phyloP scores from a whole-genome alignment of 129 eudicot species.

The Flaveria robusta region DNA sequence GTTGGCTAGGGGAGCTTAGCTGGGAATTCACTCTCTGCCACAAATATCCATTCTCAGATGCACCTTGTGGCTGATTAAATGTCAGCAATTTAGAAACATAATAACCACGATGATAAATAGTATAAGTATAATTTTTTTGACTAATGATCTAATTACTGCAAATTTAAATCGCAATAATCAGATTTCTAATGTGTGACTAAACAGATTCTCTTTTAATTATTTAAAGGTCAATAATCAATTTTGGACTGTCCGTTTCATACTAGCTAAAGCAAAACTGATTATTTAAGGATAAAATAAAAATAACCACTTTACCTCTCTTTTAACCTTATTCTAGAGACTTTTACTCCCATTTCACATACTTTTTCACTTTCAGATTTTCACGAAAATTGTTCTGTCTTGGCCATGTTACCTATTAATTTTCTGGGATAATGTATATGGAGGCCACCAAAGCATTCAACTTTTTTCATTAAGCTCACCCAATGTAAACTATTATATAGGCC shows the following conservation, averaged over 20 bases:
- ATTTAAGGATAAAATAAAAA: background rate
- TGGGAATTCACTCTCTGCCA: constrained; percentile 98
- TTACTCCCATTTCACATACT: background rate
- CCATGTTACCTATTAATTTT: background rate
- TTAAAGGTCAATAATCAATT: background rate
- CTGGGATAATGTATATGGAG: background rate
- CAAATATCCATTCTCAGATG: constrained; percentile 87
- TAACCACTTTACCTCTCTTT: background rate
- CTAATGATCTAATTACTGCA: background rate
- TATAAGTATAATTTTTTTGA: background rate
- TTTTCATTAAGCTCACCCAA: background rate
- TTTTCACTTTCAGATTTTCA: background rate
- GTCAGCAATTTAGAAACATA: constrained; percentile 1
- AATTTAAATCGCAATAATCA: background rate
- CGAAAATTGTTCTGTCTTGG: background rate
- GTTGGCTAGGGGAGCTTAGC: constrained; percentile 96
- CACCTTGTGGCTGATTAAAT: constrained; percentile 69
- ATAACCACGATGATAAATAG: background rate
- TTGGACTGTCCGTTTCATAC: background rate
- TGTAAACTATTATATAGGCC: background rate
- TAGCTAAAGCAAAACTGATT: constrained; percentile 1
- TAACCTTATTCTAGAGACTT: background rate
- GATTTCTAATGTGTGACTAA: background rate
- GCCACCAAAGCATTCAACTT: background rate
- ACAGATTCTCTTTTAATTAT: background rate